Base-by-base conservation (phyloP, 805 yeast species). In the Schizosaccharomyces cryophilus region DNA sequence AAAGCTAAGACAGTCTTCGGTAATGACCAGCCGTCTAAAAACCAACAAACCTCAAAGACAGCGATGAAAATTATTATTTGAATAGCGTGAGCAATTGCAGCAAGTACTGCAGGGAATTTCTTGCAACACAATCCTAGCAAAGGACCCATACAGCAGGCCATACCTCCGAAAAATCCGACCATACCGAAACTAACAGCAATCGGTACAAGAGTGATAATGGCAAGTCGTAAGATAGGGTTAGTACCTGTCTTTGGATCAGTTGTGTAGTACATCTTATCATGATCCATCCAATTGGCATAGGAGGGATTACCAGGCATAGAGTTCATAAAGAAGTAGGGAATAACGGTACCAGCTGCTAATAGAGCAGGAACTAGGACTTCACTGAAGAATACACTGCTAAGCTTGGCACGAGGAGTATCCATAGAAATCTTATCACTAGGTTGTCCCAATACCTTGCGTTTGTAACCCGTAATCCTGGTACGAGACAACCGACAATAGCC, bases 71-170 rank as follows among this genome's bases (percentile, higher is more conserved):
- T 76, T 67, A 94, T 72, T 61, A 94, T 96, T 19, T 96, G 88
- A 68, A 87, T 77, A 74, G 95, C 96, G 70, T 93, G 98, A 24
- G 97, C 95, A 71, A 93, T 74, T 69, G 87, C 96, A 48, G 99
- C 99, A 74, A 82, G 82, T 51, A 87, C 95, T 11, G 96, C 84
- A 74, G 95, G 95, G 60, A 96, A 89, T 78, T 85, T 84, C 81
- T 89, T 89, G 77, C 97, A 90, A 74, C 98, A 90, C 75, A 89
- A 73, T 62, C 93, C 93, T 65, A 90, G 80, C 70, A 90, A 68
- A 67, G 99, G 98, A 72, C 99, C 99, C 35, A 95, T 87, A 78
- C 96, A 93, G 75, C 98, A 93, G 17, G 96, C 85, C 73, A 89
- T 70, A 67, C 81, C 87, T 67, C 85, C 77, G 73, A 90, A 80